Percentiles rank a stretch among this genome's conserved stretches.
These are phyloP conservation scores for Angophora floribunda DNA, from an alignment of 345 rosid species.

Conservation along the genomic window DNA sequence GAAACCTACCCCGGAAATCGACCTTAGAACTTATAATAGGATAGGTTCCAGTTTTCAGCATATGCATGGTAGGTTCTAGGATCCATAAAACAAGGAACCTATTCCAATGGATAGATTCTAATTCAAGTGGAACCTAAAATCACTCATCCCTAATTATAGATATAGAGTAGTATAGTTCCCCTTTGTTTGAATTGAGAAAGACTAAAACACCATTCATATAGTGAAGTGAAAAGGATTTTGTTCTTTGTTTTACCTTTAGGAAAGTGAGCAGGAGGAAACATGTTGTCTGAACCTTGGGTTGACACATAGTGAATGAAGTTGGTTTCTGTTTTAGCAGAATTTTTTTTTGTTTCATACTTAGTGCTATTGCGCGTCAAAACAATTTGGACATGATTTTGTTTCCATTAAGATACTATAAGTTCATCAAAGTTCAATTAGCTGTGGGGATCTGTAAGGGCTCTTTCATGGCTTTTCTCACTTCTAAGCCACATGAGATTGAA, in stretches of 20 bases:
- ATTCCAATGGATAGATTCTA: no score
- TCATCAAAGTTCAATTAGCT: not conserved
- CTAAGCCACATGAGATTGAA: not conserved
- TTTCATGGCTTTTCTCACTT: not conserved
- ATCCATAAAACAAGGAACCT: no score
- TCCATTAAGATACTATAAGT: not conserved
- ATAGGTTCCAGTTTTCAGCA: no score
- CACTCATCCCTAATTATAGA: not conserved
- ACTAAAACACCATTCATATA: not conserved
- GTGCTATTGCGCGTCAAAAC: not conserved
- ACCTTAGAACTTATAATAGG: no score
- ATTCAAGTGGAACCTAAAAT: no score
- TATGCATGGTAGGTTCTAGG: no score
- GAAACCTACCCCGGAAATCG: no score
- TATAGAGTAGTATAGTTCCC: not conserved
- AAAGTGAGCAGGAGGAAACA: not conserved
- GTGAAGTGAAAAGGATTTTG: not conserved
- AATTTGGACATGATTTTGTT: not conserved
- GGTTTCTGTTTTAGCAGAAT: not conserved
- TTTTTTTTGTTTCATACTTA: not conserved
- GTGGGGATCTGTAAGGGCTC: not conserved
- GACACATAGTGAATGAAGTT: not conserved
- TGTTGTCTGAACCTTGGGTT: not conserved
- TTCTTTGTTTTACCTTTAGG: not conserved
- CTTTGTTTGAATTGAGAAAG: not conserved